Base-by-base conservation (phyloP, 805 yeast species). In the Schwanniomyces polymorphus region DNA sequence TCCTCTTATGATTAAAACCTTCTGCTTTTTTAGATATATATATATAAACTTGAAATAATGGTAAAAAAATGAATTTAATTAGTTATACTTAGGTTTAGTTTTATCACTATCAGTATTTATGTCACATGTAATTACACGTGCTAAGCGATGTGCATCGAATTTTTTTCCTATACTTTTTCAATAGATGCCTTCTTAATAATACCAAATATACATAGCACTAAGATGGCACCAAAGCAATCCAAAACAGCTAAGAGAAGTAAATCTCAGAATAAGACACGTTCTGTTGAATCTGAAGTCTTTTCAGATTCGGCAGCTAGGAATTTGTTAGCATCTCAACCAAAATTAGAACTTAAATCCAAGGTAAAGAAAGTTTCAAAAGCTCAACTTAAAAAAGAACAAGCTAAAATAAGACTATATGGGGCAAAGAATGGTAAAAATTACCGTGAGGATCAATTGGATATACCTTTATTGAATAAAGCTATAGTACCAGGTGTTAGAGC, bases 391-490 rank as follows among this genome's bases (percentile, higher is more conserved):
- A 86, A 86, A 56, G 86, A 84, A 57, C 84, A 86, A 55, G 79
- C 82, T 34, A 74, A 74, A 49, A 75, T 82, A 38, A 75, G 87
- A 60, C 71, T 87, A 41, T 87, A 87, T 58, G 95, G 95, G 26
- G 78, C 81, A 41, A 79, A 80, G 55, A 70, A 63, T 48, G 76
- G 80, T 27, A 74, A 75, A 51, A 81, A 72, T 48, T 88, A 84
- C 59, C 75, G 82, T 9, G 97, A 91, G 55, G 85, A 83, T 50
- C 96, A 91, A 56, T 72, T 91, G 34, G 82, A 86, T 38, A 72
- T 91, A 29, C 97, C 97, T 26, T 75, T 78, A 23, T 75, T 92
- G 59, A 92, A 92, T 65, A 85, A 80, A 54, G 89, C 97, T 3
- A 78, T 91, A 28, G 79, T 82, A 41, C 97, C 98, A 0, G 98